Conservation (phyloP, 2,329 filamentous ascomycete genomes). For the Chrysoporthe cubensis region DNA sequence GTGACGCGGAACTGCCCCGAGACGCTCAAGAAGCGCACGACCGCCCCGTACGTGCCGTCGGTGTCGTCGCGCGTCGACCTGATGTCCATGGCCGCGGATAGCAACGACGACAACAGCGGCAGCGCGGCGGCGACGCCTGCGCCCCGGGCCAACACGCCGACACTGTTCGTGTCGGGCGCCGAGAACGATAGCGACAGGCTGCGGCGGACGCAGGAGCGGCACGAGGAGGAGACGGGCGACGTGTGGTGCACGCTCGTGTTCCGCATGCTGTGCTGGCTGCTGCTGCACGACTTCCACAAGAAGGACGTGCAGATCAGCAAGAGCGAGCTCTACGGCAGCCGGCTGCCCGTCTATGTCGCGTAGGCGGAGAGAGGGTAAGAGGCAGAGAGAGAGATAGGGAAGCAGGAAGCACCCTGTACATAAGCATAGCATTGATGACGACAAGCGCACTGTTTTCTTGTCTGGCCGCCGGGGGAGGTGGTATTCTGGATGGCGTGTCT, state of each 20-base stretch:
- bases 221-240: slow-evolving; percentile 36
- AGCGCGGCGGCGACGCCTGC: slow-evolving; percentile 19
- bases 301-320: slow-evolving; percentile 56
- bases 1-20: slow-evolving; percentile 43
- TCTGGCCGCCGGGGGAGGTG: not conserved
- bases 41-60: slow-evolving; percentile 31
- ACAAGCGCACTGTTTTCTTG: not conserved
- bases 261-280: slow-evolving; percentile 62
- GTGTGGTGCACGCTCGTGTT: slow-evolving; percentile 62
- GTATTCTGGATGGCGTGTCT: not conserved
- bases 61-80: slow-evolving; percentile 18
- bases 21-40: slow-evolving; percentile 35
- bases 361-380: slow-evolving; percentile 25
- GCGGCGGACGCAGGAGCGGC: slow-evolving; percentile 17
- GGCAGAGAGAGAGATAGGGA: not conserved
- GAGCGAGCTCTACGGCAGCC: slow-evolving; percentile 57
- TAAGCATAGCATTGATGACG: not conserved
- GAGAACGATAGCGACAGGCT: slow-evolving; percentile 18
- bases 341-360: slow-evolving; percentile 61
- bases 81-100: not conserved
- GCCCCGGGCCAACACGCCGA: slow-evolving; percentile 20
- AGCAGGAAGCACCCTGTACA: not conserved
- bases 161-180: slow-evolving; percentile 12
- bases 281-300: slow-evolving; percentile 61
- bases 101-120: slow-evolving; percentile 5